Conservation (phyloP, 2,329 filamentous ascomycete species). For the Penicillium sp. region DNA sequence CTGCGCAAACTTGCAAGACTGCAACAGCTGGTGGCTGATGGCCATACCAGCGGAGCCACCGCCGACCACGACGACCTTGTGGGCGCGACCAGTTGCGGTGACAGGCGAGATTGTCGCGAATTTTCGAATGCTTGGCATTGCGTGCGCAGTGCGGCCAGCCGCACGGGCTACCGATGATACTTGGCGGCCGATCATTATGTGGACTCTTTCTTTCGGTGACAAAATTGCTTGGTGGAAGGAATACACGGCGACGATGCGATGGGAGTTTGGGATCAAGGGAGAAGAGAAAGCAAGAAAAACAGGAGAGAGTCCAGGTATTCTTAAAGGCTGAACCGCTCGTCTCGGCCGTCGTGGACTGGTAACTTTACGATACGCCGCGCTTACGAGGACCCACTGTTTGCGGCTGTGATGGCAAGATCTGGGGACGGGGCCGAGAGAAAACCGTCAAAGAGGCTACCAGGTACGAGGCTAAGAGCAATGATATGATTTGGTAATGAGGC, state of each 20-base stretch:
- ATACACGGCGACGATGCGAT: background rate
- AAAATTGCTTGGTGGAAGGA: background rate
- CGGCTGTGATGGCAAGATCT: background rate
- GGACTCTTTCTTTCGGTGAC: background rate
- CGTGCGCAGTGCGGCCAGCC: slow-evolving; percentile 23
- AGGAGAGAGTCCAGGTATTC: background rate
- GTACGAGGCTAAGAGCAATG: background rate
- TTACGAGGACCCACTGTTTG: slow-evolving; percentile 12
- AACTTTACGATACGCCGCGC: slow-evolving; percentile 16
- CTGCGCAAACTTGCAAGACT: slow-evolving; percentile 56
- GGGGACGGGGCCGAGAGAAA: background rate
- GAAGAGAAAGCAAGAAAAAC: background rate
- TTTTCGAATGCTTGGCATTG: slow-evolving; percentile 13
- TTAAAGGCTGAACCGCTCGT: slow-evolving; percentile 9
- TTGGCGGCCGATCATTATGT: slow-evolving; percentile 32
- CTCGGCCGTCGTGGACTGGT: slow-evolving; percentile 18
- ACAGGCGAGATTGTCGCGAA: slow-evolving; percentile 41
- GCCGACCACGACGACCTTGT: slow-evolving; percentile 69
- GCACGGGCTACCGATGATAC: slow-evolving; percentile 27
- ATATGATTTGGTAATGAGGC: background rate
- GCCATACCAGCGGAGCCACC: slow-evolving; percentile 67
- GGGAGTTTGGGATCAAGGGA: background rate
- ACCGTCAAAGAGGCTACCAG: background rate
- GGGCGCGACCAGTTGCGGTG: slow-evolving; percentile 45
- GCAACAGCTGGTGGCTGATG: slow-evolving; percentile 68